Base-by-base conservation (phyloP, 148 eudicot species). In the Vaccinium corymbosum region DNA sequence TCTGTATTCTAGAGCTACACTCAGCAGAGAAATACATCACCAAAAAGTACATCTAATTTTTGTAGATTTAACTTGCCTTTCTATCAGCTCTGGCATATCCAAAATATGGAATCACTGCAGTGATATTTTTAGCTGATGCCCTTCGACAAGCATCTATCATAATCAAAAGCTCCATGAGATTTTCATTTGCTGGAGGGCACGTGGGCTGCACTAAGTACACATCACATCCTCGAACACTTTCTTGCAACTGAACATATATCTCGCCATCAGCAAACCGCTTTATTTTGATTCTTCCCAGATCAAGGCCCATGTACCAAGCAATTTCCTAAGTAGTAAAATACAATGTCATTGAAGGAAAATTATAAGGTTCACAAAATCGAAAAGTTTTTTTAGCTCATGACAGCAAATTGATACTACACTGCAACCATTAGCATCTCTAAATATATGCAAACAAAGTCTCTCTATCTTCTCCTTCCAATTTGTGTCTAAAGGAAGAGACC, bases 81-180 rank as follows among this genome's bases (percentile, higher is more conserved):
- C 98, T 91, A 87, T 96, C 99, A 88, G 99, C 99, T 89, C 99
- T 90, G 32, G 98, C 99, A 86, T 96, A 96, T 72, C 99, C 99
- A 86, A 96, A 96, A 87, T 96, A 96, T 35, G 99, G 99, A 80
- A 96, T 93, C 73, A 96, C 99, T 20, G 98, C 99, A 78, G 99
- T 94, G 79, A 96, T 96, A 81, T 86, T 94, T 81, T 96, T 96
- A 53, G 99, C 99, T 12, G 99, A 96, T 80, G 99, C 98, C 84
- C 99, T 93, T 74, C 98, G 86, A 83, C 99, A 96, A 84, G 99
- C 98, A 92, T 96, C 99, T 82, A 96, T 92, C 97, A 94, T 96
- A 57, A 96, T 81, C 81, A 92, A 83, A 85, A 96, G 97, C 85
- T 96, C 99, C 98, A 96, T 96, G 14, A 96, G 90, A 86, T 96